Conservation (phyloP, 805 yeast species). For the Sugiyamaella valdiviana region DNA sequence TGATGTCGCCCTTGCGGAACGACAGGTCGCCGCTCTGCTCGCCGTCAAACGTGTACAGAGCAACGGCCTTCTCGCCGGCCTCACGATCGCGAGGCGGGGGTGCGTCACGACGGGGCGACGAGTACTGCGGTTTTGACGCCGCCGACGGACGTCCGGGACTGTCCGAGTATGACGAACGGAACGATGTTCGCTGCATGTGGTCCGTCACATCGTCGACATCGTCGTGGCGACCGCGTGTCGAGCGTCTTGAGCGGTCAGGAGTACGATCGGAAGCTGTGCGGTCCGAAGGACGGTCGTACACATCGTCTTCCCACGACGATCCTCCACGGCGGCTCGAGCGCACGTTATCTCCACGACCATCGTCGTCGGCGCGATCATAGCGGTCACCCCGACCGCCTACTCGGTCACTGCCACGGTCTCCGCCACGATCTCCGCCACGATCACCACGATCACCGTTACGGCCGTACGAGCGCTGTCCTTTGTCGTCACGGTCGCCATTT, state of each 20-base stretch:
- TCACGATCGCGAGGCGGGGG: slow-evolving; percentile 11
- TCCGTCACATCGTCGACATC: slow-evolving; percentile 34
- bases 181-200: slow-evolving; percentile 28
- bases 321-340: slow-evolving; percentile 16
- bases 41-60: slow-evolving; percentile 81
- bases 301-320: slow-evolving; percentile 82
- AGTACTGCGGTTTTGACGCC: background rate
- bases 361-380: background rate
- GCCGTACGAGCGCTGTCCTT: slow-evolving; percentile 7
- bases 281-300: slow-evolving; percentile 50
- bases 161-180: slow-evolving; percentile 38
- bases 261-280: slow-evolving; percentile 23
- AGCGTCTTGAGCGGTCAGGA: too few species aligned
- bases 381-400: slow-evolving; percentile 15
- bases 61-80: slow-evolving; percentile 73
- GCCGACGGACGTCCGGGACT: slow-evolving; percentile 32
- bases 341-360: slow-evolving; percentile 1
- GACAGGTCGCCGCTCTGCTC: slow-evolving; percentile 91
- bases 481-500: slow-evolving; percentile 16
- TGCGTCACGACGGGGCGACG: slow-evolving; percentile 3
- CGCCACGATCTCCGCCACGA: slow-evolving; percentile 5
- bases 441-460: slow-evolving; percentile 3
- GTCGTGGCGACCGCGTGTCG: slow-evolving; percentile 7
- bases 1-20: slow-evolving; percentile 90
- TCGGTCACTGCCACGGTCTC: slow-evolving; percentile 5